These are phyloP conservation scores for Cucumis hystrix DNA, from an alignment of 306 rosid species.

Conservation along the genomic window DNA sequence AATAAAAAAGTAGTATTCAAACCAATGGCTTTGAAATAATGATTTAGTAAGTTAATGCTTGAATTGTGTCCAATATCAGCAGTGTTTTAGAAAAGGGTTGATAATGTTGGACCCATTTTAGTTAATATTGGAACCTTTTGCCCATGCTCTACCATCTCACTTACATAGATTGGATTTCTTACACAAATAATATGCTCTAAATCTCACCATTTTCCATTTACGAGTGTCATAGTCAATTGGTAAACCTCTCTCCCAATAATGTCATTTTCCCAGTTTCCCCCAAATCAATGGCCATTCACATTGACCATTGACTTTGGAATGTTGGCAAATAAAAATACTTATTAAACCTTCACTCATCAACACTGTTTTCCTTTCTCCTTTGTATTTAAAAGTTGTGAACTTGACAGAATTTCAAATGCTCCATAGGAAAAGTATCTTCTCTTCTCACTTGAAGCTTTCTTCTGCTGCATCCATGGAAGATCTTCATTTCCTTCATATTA, in stretches of 20 bases:
- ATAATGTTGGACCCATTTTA: too few species aligned
- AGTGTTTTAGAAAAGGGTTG: too few species aligned
- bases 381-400: not conserved
- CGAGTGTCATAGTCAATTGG: not conserved
- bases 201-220: too few species aligned
- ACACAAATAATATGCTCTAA: too few species aligned
- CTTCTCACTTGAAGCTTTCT: not conserved
- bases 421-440: not conserved
- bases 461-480: conserved; percentile 6
- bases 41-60: too few species aligned
- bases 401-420: not conserved
- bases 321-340: not conserved
- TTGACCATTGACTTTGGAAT: not conserved
- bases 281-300: not conserved
- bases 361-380: not conserved
- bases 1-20: too few species aligned
- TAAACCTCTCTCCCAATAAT: not conserved
- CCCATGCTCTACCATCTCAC: too few species aligned
- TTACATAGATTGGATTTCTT: too few species aligned
- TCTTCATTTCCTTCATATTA: not conserved
- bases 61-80: too few species aligned
- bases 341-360: not conserved
- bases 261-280: not conserved
- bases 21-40: too few species aligned
- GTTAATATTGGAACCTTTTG: too few species aligned